Evolutionary conservation across 73 alveolate species (phyloP).

Genomic region (Paramecium octaurelia): DNA sequence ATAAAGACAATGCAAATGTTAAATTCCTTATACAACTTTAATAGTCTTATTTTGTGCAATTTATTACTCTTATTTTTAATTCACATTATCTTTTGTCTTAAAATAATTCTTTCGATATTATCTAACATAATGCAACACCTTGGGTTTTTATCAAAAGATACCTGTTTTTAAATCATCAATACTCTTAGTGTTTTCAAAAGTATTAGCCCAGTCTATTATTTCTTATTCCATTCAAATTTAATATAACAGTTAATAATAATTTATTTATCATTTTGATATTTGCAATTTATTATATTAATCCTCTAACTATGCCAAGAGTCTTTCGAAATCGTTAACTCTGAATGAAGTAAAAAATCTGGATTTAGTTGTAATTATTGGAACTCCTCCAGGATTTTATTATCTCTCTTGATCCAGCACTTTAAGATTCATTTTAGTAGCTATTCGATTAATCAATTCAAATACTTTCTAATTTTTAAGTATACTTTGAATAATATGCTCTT

Average conservation of each 20-base stretch:
- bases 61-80: conserved; percentile 31
- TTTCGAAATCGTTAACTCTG: conserved; percentile 7
- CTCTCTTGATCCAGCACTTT: not conserved
- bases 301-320: not conserved
- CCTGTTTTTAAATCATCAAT: conserved; percentile 47
- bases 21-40: conserved; percentile 30
- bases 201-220: conserved; percentile 13
- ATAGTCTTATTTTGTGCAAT: conserved; percentile 20
- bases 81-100: conserved; percentile 43
- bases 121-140: conserved; percentile 49
- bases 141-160: not conserved
- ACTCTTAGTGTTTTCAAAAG: not conserved
- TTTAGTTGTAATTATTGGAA: not conserved
- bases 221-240: conserved; percentile 46
- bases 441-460: not conserved
- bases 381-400: not conserved
- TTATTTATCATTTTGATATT: conserved; percentile 6
- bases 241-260: not conserved
- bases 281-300: conserved; percentile 39
- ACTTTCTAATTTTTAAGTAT: conserved; percentile 13
- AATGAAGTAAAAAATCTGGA: conserved; percentile 25
- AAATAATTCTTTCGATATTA: not conserved
- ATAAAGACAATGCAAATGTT: not conserved
- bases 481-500: conserved; percentile 4
- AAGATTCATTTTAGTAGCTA: not conserved